These are phyloP conservation scores for Paxillus involutus DNA, from an alignment of 768 basidiomycete genomes.

Conservation along the genomic window DNA sequence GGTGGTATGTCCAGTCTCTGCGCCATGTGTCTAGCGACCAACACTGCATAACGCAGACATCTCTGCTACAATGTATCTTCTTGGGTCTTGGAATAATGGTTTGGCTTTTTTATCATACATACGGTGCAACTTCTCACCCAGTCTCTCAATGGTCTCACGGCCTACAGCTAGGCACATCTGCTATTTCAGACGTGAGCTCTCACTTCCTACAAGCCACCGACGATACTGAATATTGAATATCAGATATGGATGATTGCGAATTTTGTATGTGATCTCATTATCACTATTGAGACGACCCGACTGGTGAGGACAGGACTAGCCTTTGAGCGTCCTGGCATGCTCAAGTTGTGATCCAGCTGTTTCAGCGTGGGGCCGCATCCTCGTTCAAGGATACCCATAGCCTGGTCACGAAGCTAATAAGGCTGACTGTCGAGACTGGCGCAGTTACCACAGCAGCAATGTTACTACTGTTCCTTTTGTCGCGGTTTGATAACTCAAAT, in stretches of 20 bases:
- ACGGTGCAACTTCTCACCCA: no score
- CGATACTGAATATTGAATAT: no score
- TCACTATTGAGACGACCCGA: background rate
- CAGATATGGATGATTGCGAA: no score
- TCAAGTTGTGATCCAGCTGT: background rate
- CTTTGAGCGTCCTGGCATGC: no score
- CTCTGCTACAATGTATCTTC: background rate
- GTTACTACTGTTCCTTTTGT: background rate
- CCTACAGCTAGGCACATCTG: no score
- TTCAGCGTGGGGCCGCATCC: background rate
- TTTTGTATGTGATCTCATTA: background rate
- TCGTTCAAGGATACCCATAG: background rate
- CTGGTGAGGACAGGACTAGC: no score
- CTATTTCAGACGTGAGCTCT: no score
- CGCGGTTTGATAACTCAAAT: background rate
- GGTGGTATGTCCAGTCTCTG: no score
- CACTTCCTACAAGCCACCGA: no score
- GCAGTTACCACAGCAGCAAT: background rate
- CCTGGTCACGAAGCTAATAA: background rate
- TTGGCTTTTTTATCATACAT: no score
- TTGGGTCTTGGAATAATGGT: no score
- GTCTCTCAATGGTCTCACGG: background rate
- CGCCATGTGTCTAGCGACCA: no score
- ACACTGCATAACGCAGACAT: background rate
- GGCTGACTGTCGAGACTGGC: constrained; percentile 1